A percentile compares a stretch with the other conserved stretches of the same genome.
These are phyloP conservation scores for Dendrobium chrysotoxum DNA, from an alignment of 106 monocot genomes.

Conservation along the genomic window DNA sequence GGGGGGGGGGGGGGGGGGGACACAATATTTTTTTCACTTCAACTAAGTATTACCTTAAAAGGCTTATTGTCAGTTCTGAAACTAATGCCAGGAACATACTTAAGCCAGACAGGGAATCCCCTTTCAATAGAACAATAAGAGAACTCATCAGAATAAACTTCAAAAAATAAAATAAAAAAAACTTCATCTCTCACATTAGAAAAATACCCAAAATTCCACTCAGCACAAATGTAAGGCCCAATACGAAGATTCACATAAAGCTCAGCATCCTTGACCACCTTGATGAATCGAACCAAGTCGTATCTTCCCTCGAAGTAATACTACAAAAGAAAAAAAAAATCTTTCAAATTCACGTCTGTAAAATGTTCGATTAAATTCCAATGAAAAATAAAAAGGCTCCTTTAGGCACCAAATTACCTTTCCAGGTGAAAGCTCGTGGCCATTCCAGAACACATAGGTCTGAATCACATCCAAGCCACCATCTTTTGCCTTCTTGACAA, in stretches of 20 bases:
- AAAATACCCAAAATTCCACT: constrained; percentile 22
- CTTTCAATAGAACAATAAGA: constrained; percentile 17
- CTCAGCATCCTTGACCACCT: constrained; percentile 71
- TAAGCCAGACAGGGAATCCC: constrained; percentile 93
- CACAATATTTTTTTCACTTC: too few species aligned
- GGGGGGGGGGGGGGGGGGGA: too few species aligned
- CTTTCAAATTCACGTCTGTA: not conserved
- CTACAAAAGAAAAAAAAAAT: constrained; percentile 19
- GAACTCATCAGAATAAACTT: too few species aligned
- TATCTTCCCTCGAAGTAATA: constrained; percentile 75
- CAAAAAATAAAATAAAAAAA: not conserved
- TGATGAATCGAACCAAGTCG: constrained; percentile 75
- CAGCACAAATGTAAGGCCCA: constrained; percentile 88
- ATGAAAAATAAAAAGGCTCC: not conserved
- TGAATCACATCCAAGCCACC: constrained; percentile 17
- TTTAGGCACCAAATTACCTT: constrained; percentile 15
- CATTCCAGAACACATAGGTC: constrained; percentile 78
- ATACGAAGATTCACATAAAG: constrained; percentile 87
- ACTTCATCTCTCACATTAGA: not conserved
- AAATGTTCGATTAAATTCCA: too few species aligned
- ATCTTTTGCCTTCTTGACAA: not conserved
- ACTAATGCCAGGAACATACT: constrained; percentile 71
- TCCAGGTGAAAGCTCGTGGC: constrained; percentile 62
- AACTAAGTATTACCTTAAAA: constrained; percentile 57
- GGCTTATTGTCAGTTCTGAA: constrained; percentile 93